These are phyloP conservation scores for Trichoderma lentiforme DNA, from an alignment of 2,329 filamentous ascomycete species.

Conservation along the genomic window DNA sequence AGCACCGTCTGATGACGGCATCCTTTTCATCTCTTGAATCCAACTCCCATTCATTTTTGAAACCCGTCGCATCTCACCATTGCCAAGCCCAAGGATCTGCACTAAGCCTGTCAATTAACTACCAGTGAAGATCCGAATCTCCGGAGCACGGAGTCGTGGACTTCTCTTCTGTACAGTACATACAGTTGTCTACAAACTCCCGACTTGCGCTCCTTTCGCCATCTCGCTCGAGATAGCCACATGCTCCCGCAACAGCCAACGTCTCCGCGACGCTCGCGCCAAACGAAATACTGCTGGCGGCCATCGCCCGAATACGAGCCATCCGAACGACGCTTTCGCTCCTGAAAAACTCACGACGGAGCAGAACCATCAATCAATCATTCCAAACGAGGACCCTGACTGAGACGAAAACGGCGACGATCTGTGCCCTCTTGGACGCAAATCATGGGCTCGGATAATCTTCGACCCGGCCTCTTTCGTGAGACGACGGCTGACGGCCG, in stretches of 20 bases:
- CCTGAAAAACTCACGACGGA: slow-evolving; percentile 22
- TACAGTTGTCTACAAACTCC: background rate
- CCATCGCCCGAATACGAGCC: slow-evolving; percentile 25
- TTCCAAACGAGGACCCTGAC: slow-evolving; percentile 30
- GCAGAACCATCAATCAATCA: slow-evolving; percentile 27
- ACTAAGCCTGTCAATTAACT: background rate
- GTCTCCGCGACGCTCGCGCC: slow-evolving; percentile 20
- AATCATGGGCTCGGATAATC: slow-evolving; percentile 43
- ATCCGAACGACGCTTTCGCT: slow-evolving; percentile 28
- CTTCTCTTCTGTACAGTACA: background rate
- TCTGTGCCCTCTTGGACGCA: background rate
- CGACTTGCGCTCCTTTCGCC: slow-evolving; percentile 4
- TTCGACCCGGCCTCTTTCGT: slow-evolving; percentile 43
- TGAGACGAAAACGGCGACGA: slow-evolving; percentile 25
- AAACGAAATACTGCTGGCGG: slow-evolving; percentile 28
- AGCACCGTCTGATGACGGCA: slow-evolving; percentile 10
- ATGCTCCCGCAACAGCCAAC: slow-evolving; percentile 24
- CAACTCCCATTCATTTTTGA: background rate
- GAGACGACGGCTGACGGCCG: slow-evolving; percentile 44
- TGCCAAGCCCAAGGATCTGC: background rate
- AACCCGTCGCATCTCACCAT: background rate
- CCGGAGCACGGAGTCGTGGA: background rate
- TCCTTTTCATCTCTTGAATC: background rate
- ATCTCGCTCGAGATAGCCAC: slow-evolving; percentile 22
- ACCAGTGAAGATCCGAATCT: background rate